Evolutionary conservation across 2,329 filamentous ascomycete species (phyloP).

Genomic region (Torrubiella hemipterigena): DNA sequence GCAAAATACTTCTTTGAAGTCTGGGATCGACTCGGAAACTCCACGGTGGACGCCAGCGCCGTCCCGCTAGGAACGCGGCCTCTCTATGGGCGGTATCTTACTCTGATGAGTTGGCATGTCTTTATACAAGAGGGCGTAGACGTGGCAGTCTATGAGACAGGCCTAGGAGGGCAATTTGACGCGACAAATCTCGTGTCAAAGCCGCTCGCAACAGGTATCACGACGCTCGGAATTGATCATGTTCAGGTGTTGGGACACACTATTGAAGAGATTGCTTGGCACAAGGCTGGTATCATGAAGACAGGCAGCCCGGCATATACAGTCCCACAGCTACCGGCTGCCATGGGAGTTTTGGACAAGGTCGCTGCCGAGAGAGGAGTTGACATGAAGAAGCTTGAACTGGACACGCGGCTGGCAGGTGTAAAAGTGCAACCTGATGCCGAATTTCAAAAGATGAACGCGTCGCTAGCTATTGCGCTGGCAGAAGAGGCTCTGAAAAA

Average conservation of each 20-base stretch:
- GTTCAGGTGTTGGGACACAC: constrained; percentile 49
- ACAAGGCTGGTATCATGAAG: constrained; percentile 64
- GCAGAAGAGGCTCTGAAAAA: constrained; percentile 35
- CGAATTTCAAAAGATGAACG: constrained; percentile 47
- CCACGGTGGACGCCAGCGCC: constrained; percentile 19
- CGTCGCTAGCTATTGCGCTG: constrained; percentile 38
- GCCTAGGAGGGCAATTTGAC: constrained; percentile 57
- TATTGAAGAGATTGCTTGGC: constrained; percentile 57
- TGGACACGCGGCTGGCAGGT: constrained; percentile 31
- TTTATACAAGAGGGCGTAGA: constrained; percentile 53
- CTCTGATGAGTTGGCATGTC: constrained; percentile 54
- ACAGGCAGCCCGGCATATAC: constrained; percentile 44
- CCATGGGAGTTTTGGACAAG: constrained; percentile 30
- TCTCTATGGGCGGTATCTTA: constrained; percentile 50
- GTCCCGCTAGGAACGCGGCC: constrained; percentile 30
- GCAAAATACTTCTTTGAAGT: constrained; percentile 57
- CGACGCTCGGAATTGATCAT: constrained; percentile 59
- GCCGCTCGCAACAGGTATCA: constrained; percentile 49
- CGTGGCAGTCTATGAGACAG: constrained; percentile 52
- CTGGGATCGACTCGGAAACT: constrained; percentile 42
- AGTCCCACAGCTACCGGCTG: constrained; percentile 34
- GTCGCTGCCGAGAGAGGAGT: constrained; percentile 43
- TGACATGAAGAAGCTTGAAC: constrained; percentile 29
- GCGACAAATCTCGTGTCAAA: constrained; percentile 53
- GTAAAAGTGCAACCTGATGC: constrained; percentile 40